Base-by-base conservation (phyloP, 1,284 basidiomycete species). In the Moniliella sp. region DNA sequence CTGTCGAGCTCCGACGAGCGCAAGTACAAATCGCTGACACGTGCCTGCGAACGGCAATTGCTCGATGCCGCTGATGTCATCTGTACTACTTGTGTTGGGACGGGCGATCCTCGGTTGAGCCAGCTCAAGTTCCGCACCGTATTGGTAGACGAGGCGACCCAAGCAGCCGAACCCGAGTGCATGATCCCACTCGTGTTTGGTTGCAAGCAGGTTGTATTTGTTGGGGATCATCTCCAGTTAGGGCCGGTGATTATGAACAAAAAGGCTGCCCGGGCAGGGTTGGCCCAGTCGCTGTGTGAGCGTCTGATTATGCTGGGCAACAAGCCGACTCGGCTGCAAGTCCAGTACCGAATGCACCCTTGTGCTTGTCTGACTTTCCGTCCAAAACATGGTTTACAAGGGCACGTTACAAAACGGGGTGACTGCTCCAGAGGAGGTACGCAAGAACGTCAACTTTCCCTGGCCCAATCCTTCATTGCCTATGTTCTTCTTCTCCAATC, bases 341-440 rank as follows among this genome's bases (percentile, higher is more conserved):
- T 99, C 27, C 91, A 99, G 64, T 99, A 99, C 60, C 86, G 91
- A 61, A 97, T 97, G 91, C 91, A 97, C 61, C 91, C 91, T 10
- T 94, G n/a, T 94, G 88, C 62, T 69, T 97, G 30, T 94, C 91
- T 29, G 86, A 97, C 62, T 99, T 97, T 66, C 88, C 91, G 1
- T 91, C 83, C 40, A 97, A n/a, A 97, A 97, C 64, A 94, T 97
- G 88, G 97, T 97, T 66, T 99, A 99, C 65, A 91, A 99, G 62
- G 91, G 91, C 13, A 91, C 86, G 0, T 65, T 99, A 27, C 91
- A 97, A 65, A 99, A 97, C 61, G 91, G 91, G 63, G 91, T 97
- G 37, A 97, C 91, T 5, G 91, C 88, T 8, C 88, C 91, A 1
- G 91, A 99, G 61, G 73, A 91, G 28, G 66, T 97, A 45, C 72